Percentiles rank a stretch among this genome's conserved stretches.
These are phyloP conservation scores for Lachnellula hyalina DNA, from an alignment of 2,329 filamentous ascomycete species.

Conservation along the genomic window DNA sequence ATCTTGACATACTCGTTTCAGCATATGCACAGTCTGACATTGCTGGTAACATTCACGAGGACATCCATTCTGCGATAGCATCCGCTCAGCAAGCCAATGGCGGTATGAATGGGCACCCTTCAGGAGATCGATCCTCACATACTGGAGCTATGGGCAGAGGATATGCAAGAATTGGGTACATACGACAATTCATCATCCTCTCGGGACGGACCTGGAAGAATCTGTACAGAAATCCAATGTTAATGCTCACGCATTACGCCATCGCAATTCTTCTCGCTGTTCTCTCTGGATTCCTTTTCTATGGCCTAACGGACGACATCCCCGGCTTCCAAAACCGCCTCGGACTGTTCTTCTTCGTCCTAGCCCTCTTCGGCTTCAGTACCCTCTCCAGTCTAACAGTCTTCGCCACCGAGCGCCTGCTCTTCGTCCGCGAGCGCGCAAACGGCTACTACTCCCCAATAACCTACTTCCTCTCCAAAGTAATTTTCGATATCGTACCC, in stretches of 20 bases:
- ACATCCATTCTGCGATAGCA: conserved; percentile 67
- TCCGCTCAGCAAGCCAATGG: conserved; percentile 64
- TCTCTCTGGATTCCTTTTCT: conserved; percentile 92
- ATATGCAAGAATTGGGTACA: conserved; percentile 74
- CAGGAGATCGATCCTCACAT: conserved; percentile 44
- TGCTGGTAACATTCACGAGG: conserved; percentile 65
- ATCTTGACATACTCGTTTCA: conserved; percentile 74
- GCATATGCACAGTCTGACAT: conserved; percentile 77
- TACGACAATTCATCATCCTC: conserved; percentile 81
- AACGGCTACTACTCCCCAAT: conserved; percentile 95
- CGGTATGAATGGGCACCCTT: conserved; percentile 46
- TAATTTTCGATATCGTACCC: conserved; percentile 96
- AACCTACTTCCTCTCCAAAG: conserved; percentile 91
- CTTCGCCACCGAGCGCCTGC: conserved; percentile 81
- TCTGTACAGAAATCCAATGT: conserved; percentile 91
- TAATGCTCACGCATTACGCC: conserved; percentile 98
- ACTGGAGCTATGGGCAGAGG: conserved; percentile 64
- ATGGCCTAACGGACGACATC: conserved; percentile 92
- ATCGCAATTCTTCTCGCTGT: conserved; percentile 93
- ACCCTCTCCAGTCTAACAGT: conserved; percentile 90
- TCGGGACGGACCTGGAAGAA: conserved; percentile 94
- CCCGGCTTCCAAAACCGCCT: conserved; percentile 96
- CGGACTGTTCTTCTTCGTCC: conserved; percentile 94
- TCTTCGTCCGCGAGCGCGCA: conserved; percentile 89
- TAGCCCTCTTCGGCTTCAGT: conserved; percentile 94